Evolutionary conservation across 1,139 yeast species (phyloP).

Genomic region (Suhomyces taliae): DNA sequence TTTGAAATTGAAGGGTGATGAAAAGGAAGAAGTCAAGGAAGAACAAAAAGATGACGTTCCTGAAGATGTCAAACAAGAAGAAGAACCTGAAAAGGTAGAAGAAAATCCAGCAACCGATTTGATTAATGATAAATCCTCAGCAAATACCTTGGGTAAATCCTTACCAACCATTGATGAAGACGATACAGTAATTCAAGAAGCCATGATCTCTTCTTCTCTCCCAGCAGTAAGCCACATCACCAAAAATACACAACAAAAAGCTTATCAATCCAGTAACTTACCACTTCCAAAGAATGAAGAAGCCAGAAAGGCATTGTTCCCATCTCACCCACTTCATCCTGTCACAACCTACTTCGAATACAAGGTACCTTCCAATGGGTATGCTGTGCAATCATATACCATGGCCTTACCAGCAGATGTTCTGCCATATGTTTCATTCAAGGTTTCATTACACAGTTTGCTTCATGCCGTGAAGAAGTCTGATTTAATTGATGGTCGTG

Average conservation of each 20-base stretch:
- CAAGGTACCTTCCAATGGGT: constrained; percentile 46
- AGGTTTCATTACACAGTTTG: constrained; percentile 44
- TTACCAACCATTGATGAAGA: constrained; percentile 16
- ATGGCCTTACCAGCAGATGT: constrained; percentile 45
- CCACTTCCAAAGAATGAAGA: constrained; percentile 26
- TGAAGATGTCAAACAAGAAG: constrained; percentile 16
- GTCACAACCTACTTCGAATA: constrained; percentile 40
- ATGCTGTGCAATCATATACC: constrained; percentile 42
- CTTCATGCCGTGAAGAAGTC: constrained; percentile 34
- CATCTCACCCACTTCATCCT: constrained; percentile 27
- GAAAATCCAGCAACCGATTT: constrained; percentile 4
- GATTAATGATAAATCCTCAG: constrained; percentile 5
- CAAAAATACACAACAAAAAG: constrained; percentile 29
- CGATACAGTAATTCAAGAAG: constrained; percentile 24
- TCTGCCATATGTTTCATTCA: constrained; percentile 45
- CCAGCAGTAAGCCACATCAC: constrained; percentile 21
- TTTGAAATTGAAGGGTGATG: constrained; percentile 20
- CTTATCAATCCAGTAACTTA: constrained; percentile 19
- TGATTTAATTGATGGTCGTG: constrained; percentile 36
- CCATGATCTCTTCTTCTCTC: constrained; percentile 16
- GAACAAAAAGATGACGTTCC: constrained; percentile 20
- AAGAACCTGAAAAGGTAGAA: constrained; percentile 6
- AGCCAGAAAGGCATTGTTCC: constrained; percentile 34
- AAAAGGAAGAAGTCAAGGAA: constrained; percentile 22
- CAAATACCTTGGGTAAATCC: constrained; percentile 21